Base-by-base conservation (phyloP, 2,329 filamentous ascomycete species). In the Alternaria brassicicola region DNA sequence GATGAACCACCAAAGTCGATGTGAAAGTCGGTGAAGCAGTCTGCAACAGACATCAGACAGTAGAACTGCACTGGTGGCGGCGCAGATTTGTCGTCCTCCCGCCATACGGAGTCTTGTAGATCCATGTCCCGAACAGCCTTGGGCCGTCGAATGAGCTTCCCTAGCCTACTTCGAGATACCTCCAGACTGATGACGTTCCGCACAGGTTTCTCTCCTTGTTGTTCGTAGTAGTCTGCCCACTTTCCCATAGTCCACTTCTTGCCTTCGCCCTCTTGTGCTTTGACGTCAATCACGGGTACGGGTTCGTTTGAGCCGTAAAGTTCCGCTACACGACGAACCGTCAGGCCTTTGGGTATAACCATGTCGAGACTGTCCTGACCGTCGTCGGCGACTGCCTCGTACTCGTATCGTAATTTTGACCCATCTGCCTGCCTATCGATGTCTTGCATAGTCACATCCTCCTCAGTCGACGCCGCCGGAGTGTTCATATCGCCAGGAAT, bases 11-110 rank as follows among this genome's bases (percentile, higher is more conserved):
- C 88, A 74, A 90, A 90, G 69, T 90, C 88, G 69, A 90, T 88
- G 74, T 90, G 88, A 65, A 90, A 90, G 72, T 90, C 88, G 19
- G 88, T 90, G 64, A 88, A 90, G 73, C 87, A 89, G 73, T 90
- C 87, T 12, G 86, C 86, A 21, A 89, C 87, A 5, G 88, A 89
- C 88, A 90, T 90, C 33, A 90, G 77, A 69, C 86, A 88, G 76
- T 89, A 89, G 68, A 88, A 89, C 59, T 89, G 86, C 7, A 90
- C 88, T 57, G 86, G 85, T 6, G 87, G 86, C 55, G 82, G 86
- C 52, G 86, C 82, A 28, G 82, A 81, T 62, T 84, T 82, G 46
- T 84, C 83, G 42, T 83, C 82, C 55, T 80, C 78, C 15, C 81
- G 83, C 83, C 83, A 85, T n/a, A 85, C 82, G 4, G 81, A 77